Evolutionary conservation across 2,329 filamentous ascomycete species (phyloP).

Genomic region (Knufia petricola): DNA sequence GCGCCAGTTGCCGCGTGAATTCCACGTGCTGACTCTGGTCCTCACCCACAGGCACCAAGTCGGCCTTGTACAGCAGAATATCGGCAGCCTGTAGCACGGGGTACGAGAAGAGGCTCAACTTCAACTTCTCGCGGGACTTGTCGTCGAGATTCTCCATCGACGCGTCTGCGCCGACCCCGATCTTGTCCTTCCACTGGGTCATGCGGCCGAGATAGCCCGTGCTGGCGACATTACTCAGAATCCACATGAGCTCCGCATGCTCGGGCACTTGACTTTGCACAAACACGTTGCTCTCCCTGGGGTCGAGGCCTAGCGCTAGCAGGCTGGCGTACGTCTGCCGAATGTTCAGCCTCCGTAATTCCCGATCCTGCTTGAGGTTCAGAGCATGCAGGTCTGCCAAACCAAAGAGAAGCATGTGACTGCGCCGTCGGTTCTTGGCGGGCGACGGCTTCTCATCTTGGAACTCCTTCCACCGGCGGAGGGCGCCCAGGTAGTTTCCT

Average conservation of each 20-base stretch:
- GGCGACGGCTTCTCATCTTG: conserved; percentile 58
- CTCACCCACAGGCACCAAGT: conserved; percentile 76
- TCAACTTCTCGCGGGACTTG: conserved; percentile 47
- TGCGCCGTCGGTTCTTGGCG: conserved; percentile 1
- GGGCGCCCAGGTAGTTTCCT: conserved; percentile 87
- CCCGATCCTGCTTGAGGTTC: conserved; percentile 61
- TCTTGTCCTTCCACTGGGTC: conserved; percentile 90
- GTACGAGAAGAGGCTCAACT: conserved; percentile 89
- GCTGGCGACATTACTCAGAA: conserved; percentile 80
- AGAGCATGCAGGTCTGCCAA: conserved; percentile 93
- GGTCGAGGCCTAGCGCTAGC: conserved; percentile 74
- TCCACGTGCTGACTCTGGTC: conserved; percentile 93
- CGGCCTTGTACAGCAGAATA: conserved; percentile 70
- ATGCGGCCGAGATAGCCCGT: conserved; percentile 94
- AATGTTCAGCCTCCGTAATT: conserved; percentile 53
- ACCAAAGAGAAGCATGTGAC: conserved; percentile 57
- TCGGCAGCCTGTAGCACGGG: conserved; percentile 93
- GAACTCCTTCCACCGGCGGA: conserved; percentile 74
- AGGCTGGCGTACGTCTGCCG: conserved; percentile 69
- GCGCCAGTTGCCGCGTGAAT: conserved; percentile 76
- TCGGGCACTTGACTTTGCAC: conserved; percentile 67
- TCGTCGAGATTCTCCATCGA: conserved; percentile 47
- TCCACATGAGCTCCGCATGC: conserved; percentile 93
- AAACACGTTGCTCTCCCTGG: conserved; percentile 68
- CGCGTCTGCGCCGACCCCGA: conserved; percentile 40